Evolutionary conservation across 139 green algal species (phyloP).

Genomic region (Volvox africanus): DNA sequence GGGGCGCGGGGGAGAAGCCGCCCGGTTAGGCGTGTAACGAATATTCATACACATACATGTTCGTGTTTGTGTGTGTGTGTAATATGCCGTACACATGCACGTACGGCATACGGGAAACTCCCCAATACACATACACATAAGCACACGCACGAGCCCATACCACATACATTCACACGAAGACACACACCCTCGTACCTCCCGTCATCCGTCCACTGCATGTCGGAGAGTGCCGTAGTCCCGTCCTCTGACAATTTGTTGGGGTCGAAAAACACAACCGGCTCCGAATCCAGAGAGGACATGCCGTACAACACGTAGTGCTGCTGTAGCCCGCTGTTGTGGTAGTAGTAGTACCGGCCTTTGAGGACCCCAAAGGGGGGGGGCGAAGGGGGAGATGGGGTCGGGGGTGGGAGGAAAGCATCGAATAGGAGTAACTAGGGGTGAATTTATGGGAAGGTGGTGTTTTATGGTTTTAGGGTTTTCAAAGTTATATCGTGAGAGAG

Average conservation of each 20-base stretch:
- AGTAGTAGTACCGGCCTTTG: conserved; percentile 84
- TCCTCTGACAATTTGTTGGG: conserved; percentile 89
- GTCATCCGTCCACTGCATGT: conserved; percentile 40
- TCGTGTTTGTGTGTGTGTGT: no score
- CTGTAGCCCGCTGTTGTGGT: conserved; percentile 91
- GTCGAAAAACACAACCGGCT: conserved; percentile 84
- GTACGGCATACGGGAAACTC: no score
- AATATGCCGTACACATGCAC: background rate
- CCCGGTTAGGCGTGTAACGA: background rate
- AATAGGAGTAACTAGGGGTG: no score
- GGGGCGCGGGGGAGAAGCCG: no score
- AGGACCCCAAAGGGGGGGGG: background rate
- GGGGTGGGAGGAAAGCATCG: no score
- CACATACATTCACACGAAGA: background rate
- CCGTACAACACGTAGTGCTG: conserved; percentile 88
- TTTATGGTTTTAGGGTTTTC: no score
- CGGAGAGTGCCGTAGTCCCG: conserved; percentile 74
- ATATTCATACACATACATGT: background rate
- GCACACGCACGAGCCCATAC: no score
- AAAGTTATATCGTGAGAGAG: no score
- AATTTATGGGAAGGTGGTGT: no score
- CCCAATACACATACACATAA: background rate
- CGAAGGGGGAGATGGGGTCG: background rate
- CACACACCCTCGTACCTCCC: conserved; percentile 12
- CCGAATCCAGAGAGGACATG: conserved; percentile 63